Base-by-base conservation (phyloP, 2,329 filamentous ascomycete genomes). In the Metarhizium brunneum region DNA sequence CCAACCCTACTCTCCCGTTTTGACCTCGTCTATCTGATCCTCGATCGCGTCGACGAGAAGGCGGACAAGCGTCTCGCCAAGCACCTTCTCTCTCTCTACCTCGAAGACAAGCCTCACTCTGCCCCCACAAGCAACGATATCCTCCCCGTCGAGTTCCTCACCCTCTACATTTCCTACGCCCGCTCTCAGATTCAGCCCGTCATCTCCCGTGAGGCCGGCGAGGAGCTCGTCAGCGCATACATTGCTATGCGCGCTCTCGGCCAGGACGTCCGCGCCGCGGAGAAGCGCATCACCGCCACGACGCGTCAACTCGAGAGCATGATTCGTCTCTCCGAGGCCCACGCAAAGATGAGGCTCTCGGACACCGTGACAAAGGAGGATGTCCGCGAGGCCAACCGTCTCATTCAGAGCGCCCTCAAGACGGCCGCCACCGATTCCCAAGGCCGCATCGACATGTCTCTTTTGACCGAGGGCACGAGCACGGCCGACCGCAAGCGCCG, bases 271-370 rank as follows among this genome's bases (percentile, higher is more conserved):
- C 90, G 92, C 51, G 82, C 91, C 2, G 83, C 89, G 3, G 95
- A 99, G 72, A 92, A 95, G 71, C 90, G 94, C 62, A 99, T 99
- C 74, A 99, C 94, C 0, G 94, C 94, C 45, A 99, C 94, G 3
- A 99, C 95, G 0, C 84, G 94, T 68, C 94, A 99, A 73, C 80
- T 99, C 6, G 95, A 99, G 74, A 94, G 88, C 49, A 99, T 99
- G 95, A 97, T 99, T 68, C 92, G 94, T 59, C 86, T 99, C 3
- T 77, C 92, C 1, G 94, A 99, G 76, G 94, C 92, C 0, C 95
- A 99, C 71, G 95, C 94, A 52, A 96, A 96, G 72, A 99, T 99
- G 95, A 88, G 94, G 4, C 82, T 99, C 5, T 83, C 87, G 0
- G 69, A 77, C 2, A 82, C 78, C 14, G 94, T 99, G 47, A 91